phyloP scores from a whole-genome alignment of 306 rosid genomes.

The Quercus parvula region DNA sequence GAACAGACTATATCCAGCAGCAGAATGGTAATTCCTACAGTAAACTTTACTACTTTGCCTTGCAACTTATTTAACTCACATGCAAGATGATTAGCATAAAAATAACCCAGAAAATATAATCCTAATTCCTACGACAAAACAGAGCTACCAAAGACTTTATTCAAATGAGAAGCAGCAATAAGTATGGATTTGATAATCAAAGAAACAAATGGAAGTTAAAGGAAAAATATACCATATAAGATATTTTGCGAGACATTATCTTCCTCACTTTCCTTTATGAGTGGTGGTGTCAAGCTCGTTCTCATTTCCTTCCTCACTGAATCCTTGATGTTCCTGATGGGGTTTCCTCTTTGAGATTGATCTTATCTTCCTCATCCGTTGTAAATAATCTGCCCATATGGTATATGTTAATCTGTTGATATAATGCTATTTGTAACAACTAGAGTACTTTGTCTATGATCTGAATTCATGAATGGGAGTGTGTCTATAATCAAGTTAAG shows the following conservation, averaged over 20 bases:
- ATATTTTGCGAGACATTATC: constrained; percentile 24
- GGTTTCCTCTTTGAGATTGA: constrained; percentile 37
- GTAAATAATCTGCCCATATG: constrained; percentile 30
- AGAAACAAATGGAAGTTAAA: not conserved
- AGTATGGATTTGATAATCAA: not conserved
- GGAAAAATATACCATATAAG: constrained; percentile 25
- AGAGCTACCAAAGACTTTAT: not conserved
- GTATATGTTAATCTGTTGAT: too few relatives aligned
- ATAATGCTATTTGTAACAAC: too few relatives aligned
- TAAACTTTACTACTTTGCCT: too few relatives aligned
- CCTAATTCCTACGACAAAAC: not conserved
- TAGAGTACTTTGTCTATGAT: too few relatives aligned
- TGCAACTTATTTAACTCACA: too few relatives aligned
- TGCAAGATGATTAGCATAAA: not conserved
- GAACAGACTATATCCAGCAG: too few relatives aligned
- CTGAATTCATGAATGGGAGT: too few relatives aligned
- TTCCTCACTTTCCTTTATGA: constrained; percentile 34
- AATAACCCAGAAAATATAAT: not conserved
- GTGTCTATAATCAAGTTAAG: too few relatives aligned
- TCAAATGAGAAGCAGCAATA: not conserved
- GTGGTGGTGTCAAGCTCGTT: constrained; percentile 20
- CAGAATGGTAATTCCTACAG: too few relatives aligned
- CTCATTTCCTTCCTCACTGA: constrained; percentile 32
- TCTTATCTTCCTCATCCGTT: constrained; percentile 41
- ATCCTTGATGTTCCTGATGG: constrained; percentile 56